These are phyloP conservation scores for Quercus lobata DNA, from an alignment of 331 rosid species.

Conservation along the genomic window DNA sequence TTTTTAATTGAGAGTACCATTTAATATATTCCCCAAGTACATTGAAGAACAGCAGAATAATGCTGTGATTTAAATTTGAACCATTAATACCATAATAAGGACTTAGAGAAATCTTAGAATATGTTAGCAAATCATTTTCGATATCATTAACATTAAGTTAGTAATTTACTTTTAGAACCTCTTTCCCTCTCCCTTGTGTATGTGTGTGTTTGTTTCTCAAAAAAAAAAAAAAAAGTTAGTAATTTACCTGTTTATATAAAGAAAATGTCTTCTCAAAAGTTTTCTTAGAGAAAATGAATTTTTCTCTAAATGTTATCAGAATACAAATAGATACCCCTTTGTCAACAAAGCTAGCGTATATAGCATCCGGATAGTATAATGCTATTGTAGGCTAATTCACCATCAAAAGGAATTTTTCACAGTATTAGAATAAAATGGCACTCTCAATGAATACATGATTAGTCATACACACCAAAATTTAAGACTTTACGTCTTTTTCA, in stretches of 20 bases:
- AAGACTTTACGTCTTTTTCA: slow-evolving; percentile 63
- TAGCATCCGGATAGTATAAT: slow-evolving; percentile 14
- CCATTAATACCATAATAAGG: background rate
- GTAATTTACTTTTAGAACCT: background rate
- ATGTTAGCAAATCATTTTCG: background rate
- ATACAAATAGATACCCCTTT: slow-evolving; percentile 14
- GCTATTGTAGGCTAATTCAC: background rate
- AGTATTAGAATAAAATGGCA: slow-evolving; percentile 23
- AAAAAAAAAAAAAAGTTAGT: background rate
- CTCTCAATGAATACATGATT: slow-evolving; percentile 26
- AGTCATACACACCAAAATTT: slow-evolving; percentile 29
- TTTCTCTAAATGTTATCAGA: background rate
- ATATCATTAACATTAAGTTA: background rate
- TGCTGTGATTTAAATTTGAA: background rate
- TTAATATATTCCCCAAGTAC: slow-evolving; percentile 2
- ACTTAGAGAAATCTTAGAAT: background rate
- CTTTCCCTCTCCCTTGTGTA: too few species aligned
- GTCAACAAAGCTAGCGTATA: slow-evolving; percentile 41
- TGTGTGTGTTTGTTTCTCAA: too few species aligned
- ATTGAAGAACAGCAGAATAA: slow-evolving; percentile 2
- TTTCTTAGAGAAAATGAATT: slow-evolving; percentile 3
- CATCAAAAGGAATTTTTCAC: slow-evolving; percentile 12
- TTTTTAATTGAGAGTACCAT: too few species aligned
- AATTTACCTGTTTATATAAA: background rate
- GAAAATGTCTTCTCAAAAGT: background rate